Percentiles rank a stretch among this genome's conserved stretches.
Evolutionary conservation across 257 asterid genomes (phyloP).

Genomic region (Dorcoceras hygrometricum): DNA sequence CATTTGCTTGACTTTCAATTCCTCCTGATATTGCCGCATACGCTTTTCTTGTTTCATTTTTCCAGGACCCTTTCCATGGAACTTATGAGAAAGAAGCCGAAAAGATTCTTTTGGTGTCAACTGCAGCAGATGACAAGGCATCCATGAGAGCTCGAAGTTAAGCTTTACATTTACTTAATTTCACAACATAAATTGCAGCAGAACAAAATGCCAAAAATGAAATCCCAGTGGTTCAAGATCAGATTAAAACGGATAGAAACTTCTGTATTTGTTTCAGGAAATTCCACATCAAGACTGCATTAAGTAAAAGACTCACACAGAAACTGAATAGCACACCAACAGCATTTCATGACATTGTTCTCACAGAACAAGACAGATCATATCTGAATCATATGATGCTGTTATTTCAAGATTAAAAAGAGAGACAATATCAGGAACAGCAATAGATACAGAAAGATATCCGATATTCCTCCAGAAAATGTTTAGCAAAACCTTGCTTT

Average conservation of each 20-base stretch:
- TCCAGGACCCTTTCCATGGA: conserved; percentile 98
- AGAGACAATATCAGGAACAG: not conserved
- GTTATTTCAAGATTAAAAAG: not conserved
- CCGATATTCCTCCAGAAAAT: not conserved
- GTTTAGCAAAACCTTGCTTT: not conserved
- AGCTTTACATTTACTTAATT: too few species aligned
- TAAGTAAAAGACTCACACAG: not conserved
- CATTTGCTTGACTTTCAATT: conserved; percentile 90
- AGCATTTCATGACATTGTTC: not conserved
- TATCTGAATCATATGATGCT: not conserved
- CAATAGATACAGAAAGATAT: not conserved
- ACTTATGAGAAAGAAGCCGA: conserved; percentile 82
- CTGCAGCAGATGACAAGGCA: conserved; percentile 41
- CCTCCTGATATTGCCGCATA: conserved; percentile 84
- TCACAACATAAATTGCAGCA: too few species aligned
- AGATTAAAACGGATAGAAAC: not conserved
- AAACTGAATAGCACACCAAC: not conserved
- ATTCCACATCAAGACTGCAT: not conserved
- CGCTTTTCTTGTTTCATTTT: conserved; percentile 94
- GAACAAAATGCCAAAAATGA: too few species aligned
- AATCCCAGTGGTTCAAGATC: not conserved
- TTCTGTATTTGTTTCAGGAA: not conserved
- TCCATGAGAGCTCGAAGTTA: conserved; percentile 16
- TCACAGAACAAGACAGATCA: too few species aligned
- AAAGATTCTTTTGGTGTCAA: conserved; percentile 94